A percentile compares a stretch with the other conserved stretches of the same genome.
These are phyloP conservation scores for Saccharomycopsis selenospora DNA, from an alignment of 805 yeast species.

Conservation along the genomic window DNA sequence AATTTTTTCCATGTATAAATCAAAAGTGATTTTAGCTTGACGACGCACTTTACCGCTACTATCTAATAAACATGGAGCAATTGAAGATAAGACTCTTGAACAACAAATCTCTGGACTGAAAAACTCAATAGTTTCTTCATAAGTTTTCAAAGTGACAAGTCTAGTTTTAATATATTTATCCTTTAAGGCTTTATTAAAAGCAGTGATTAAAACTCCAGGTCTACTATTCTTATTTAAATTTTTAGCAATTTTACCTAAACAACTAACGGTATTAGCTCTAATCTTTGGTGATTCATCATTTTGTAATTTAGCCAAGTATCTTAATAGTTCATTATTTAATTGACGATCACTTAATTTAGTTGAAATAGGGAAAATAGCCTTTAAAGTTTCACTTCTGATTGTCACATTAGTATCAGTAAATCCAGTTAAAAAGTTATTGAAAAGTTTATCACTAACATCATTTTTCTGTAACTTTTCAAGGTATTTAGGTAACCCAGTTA, in stretches of 20 bases:
- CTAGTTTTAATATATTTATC: conserved; percentile 75
- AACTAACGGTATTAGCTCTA: conserved; percentile 66
- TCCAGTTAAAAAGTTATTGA: conserved; percentile 66
- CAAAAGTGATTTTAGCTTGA: conserved; percentile 65
- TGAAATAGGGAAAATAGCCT: conserved; percentile 49
- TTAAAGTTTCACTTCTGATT: conserved; percentile 75
- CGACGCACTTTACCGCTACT: conserved; percentile 58
- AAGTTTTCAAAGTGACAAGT: conserved; percentile 67
- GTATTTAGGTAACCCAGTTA: conserved; percentile 54
- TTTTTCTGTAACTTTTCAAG: conserved; percentile 43
- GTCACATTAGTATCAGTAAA: conserved; percentile 76
- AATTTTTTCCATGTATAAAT: conserved; percentile 50
- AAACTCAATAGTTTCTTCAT: conserved; percentile 53
- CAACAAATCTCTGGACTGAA: conserved; percentile 74
- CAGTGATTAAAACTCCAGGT: conserved; percentile 75
- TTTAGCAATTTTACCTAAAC: conserved; percentile 59
- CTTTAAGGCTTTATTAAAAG: conserved; percentile 72
- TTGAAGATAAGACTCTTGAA: conserved; percentile 70
- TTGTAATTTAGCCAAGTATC: conserved; percentile 76
- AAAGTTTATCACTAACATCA: conserved; percentile 64
- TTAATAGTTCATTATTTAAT: conserved; percentile 75
- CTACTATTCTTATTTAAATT: conserved; percentile 46
- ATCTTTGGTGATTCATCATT: conserved; percentile 70
- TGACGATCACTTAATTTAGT: conserved; percentile 69
- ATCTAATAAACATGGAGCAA: conserved; percentile 81